Evolutionary conservation across 2,329 filamentous ascomycete species (phyloP).

Genomic region (Talaromyces islandicus): DNA sequence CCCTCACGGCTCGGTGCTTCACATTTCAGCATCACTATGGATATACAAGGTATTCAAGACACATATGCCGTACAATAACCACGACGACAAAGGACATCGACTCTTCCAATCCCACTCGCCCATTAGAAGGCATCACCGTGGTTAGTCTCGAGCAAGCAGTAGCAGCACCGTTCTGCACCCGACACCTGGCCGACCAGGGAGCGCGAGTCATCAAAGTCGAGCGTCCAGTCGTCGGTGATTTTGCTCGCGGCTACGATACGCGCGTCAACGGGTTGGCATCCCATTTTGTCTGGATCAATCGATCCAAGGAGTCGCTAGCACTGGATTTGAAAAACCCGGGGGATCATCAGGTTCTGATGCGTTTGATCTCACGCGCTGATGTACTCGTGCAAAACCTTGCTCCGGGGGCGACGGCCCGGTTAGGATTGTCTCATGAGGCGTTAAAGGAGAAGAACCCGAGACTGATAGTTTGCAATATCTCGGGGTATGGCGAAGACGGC

Average conservation of each 20-base stretch:
- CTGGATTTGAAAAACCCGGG: conserved; percentile 43
- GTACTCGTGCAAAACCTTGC: conserved; percentile 51
- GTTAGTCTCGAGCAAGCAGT: conserved; percentile 52
- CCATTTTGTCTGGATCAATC: conserved; percentile 53
- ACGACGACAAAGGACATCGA: neutral
- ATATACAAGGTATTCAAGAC: neutral
- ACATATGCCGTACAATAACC: neutral
- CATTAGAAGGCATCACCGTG: conserved; percentile 44
- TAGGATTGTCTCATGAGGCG: conserved; percentile 44
- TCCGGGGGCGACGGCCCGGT: conserved; percentile 43
- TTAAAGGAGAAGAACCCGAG: conserved; percentile 37
- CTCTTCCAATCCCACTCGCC: conserved; percentile 15
- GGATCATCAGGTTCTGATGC: conserved; percentile 40
- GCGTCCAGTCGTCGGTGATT: conserved; percentile 47
- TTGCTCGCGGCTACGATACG: conserved; percentile 47
- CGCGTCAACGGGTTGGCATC: conserved; percentile 47
- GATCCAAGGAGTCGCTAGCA: conserved; percentile 50
- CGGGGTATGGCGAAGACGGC: conserved; percentile 47
- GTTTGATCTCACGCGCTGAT: conserved; percentile 41
- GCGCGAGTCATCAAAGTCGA: conserved; percentile 53
- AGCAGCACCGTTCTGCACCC: conserved; percentile 50
- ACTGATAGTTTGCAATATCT: conserved; percentile 52
- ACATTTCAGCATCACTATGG: neutral
- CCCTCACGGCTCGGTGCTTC: neutral
- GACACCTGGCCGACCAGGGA: conserved; percentile 50